Conservation (phyloP, 1,284 basidiomycete species). For the Tylopilus orsonianus region DNA sequence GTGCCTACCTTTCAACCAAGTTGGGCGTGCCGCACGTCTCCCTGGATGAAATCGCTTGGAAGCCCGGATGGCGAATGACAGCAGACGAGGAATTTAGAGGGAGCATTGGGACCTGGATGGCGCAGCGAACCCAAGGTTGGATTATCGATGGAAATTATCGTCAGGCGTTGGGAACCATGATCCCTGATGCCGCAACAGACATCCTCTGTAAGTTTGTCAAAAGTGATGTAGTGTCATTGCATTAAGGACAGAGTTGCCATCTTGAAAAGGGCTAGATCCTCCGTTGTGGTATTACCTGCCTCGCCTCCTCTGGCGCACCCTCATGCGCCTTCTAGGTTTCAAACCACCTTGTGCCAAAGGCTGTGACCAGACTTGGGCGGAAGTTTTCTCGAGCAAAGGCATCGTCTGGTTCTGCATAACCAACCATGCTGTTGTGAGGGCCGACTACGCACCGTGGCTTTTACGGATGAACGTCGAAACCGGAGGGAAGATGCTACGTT, state of each 20-base stretch:
- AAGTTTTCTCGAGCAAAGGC: constrained; percentile 51
- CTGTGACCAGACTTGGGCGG: constrained; percentile 45
- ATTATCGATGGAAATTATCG: constrained; percentile 53
- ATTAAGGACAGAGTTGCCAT: not conserved
- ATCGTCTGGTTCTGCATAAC: constrained; percentile 60
- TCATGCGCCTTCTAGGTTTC: constrained; percentile 46
- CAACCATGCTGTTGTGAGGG: constrained; percentile 36
- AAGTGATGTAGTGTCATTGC: not conserved
- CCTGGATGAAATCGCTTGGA: constrained; percentile 48
- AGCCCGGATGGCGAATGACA: constrained; percentile 45
- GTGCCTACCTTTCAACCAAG: constrained; percentile 42
- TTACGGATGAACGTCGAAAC: constrained; percentile 28
- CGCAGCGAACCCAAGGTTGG: constrained; percentile 42
- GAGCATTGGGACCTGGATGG: constrained; percentile 32
- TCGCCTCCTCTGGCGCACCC: constrained; percentile 51
- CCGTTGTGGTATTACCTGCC: constrained; percentile 59
- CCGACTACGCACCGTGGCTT: constrained; percentile 28
- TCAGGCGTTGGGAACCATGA: constrained; percentile 28
- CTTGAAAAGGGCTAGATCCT: constrained; percentile 57
- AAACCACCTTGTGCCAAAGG: constrained; percentile 47
- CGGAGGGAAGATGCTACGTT: constrained; percentile 43
- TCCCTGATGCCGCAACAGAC: constrained; percentile 49
- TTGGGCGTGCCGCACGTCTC: constrained; percentile 46
- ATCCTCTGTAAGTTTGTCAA: constrained; percentile 50
- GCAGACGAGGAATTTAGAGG: constrained; percentile 39